Percentiles rank a stretch among this genome's conserved stretches.
phyloP scores from a whole-genome alignment of 2,329 filamentous ascomycete species.

The Plectosphaerella cucumerina region DNA sequence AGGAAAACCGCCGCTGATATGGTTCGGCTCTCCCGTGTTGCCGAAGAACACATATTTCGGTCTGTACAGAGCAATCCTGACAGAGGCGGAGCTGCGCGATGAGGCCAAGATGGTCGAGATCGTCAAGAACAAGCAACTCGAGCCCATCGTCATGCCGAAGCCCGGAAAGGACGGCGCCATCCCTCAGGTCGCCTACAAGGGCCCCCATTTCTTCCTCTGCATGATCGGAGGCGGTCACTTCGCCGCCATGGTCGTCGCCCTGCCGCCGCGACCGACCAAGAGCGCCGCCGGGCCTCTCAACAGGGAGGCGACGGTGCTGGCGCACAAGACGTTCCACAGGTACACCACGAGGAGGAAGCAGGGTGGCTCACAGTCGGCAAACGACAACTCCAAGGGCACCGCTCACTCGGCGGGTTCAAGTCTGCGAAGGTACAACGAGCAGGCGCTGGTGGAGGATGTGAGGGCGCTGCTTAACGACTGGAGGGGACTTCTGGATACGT shows the following conservation, averaged over 20 bases:
- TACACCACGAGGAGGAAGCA: constrained; percentile 97
- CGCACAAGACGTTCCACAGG: constrained; percentile 95
- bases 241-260: constrained; percentile 89
- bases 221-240: constrained; percentile 99
- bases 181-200: constrained; percentile 54
- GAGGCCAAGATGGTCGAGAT: constrained; percentile 59
- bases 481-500: constrained; percentile 78
- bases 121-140: constrained; percentile 72
- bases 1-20: constrained; percentile 63
- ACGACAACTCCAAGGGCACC: constrained; percentile 87
- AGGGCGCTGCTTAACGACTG: constrained; percentile 76
- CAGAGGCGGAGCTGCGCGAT: constrained; percentile 64
- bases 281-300: constrained; percentile 68
- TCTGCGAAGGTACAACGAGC: constrained; percentile 89
- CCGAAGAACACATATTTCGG: constrained; percentile 79
- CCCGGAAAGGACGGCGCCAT: constrained; percentile 55
- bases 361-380: constrained; percentile 90
- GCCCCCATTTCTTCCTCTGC: constrained; percentile 89
- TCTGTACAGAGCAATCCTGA: constrained; percentile 79
- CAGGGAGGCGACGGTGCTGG: constrained; percentile 80
- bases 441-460: constrained; percentile 84
- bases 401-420: constrained; percentile 92
- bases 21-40: constrained; percentile 75
- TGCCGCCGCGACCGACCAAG: constrained; percentile 75
- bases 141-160: constrained; percentile 51